A percentile compares a stretch with the other conserved stretches of the same genome.
These are phyloP conservation scores for Ogataea sp. DNA, from an alignment of 805 yeast genomes.

Conservation along the genomic window DNA sequence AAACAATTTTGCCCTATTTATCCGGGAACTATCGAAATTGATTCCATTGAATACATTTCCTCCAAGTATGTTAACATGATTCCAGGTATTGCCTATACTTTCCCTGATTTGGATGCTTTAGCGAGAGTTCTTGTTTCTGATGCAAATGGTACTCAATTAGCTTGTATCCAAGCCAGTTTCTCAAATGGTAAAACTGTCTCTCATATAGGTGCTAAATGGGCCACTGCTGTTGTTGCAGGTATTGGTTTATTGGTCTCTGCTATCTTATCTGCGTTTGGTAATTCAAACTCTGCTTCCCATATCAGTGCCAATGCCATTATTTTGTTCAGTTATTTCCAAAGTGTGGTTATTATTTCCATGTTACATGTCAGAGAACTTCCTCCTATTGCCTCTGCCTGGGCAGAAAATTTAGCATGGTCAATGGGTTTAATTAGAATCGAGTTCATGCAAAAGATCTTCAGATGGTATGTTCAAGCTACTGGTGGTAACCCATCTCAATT, in stretches of 20 bases:
- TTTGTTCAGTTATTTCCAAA: slow-evolving; percentile 79
- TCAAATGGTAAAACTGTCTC: slow-evolving; percentile 74
- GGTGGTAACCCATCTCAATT: slow-evolving; percentile 79
- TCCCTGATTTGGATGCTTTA: slow-evolving; percentile 81
- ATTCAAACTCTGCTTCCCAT: slow-evolving; percentile 83
- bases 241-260: slow-evolving; percentile 81
- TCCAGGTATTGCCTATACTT: slow-evolving; percentile 80
- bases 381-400: slow-evolving; percentile 89
- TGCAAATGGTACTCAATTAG: slow-evolving; percentile 34
- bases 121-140: slow-evolving; percentile 44
- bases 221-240: slow-evolving; percentile 86
- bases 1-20: slow-evolving; percentile 85
- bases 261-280: slow-evolving; percentile 73
- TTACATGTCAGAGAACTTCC: slow-evolving; percentile 80
- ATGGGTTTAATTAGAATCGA: slow-evolving; percentile 76
- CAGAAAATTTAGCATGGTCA: slow-evolving; percentile 90
- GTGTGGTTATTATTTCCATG: slow-evolving; percentile 79
- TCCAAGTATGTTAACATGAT: slow-evolving; percentile 41
- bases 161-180: slow-evolving; percentile 72
- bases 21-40: slow-evolving; percentile 75
- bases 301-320: slow-evolving; percentile 82
- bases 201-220: slow-evolving; percentile 85
- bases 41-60: slow-evolving; percentile 56
- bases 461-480: slow-evolving; percentile 82
- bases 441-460: slow-evolving; percentile 79